Conservation (phyloP, 2,329 filamentous ascomycete species). For the Fusarium drepaniforme region DNA sequence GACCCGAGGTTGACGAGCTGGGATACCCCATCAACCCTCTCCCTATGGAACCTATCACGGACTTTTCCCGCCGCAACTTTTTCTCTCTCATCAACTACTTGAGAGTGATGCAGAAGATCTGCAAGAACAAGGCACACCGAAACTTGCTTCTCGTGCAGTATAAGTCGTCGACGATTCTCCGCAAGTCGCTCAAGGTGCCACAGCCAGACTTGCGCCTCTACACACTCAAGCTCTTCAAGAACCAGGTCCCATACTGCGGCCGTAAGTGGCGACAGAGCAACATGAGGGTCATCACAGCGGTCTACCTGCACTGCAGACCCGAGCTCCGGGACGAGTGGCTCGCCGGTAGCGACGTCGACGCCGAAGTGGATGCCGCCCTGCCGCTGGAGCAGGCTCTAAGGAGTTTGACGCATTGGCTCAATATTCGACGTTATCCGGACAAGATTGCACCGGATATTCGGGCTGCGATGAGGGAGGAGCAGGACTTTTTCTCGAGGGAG, state of each 20-base stretch:
- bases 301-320: constrained; percentile 93
- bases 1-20: constrained; percentile 84
- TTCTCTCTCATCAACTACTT: constrained; percentile 96
- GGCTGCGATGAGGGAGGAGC: constrained; percentile 75
- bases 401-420: constrained; percentile 94
- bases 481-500: constrained; percentile 84
- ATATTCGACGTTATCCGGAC: constrained; percentile 84
- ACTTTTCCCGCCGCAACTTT: constrained; percentile 94
- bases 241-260: constrained; percentile 97
- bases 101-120: constrained; percentile 97
- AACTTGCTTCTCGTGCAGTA: constrained; percentile 95
- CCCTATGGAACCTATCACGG: constrained; percentile 83
- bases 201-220: constrained; percentile 90
- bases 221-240: constrained; percentile 98
- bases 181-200: constrained; percentile 91
- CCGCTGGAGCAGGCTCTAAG: constrained; percentile 92
- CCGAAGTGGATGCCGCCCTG: constrained; percentile 91
- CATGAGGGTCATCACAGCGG: constrained; percentile 98
- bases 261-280: constrained; percentile 98
- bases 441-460: constrained; percentile 74
- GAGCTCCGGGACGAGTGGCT: constrained; percentile 97
- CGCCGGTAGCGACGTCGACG: constrained; percentile 89
- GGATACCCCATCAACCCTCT: constrained; percentile 81
- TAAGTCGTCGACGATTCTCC: constrained; percentile 92
- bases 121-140: constrained; percentile 94